phyloP scores from a whole-genome alignment of 371 early-diverging fungal species.

The Syncephalis fuscata region DNA sequence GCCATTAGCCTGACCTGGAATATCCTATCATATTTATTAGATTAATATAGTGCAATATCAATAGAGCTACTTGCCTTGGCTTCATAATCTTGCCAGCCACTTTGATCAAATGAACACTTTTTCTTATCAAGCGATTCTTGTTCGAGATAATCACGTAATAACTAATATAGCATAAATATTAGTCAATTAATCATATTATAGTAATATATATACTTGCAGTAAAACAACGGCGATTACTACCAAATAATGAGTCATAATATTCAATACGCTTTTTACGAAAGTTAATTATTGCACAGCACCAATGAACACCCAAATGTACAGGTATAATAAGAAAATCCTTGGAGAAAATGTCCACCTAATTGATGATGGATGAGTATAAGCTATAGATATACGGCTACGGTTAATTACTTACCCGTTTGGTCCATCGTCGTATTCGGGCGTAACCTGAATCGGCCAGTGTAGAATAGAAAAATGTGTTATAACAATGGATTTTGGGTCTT shows the following conservation, averaged over 20 bases:
- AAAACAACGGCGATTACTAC: conserved; percentile 30
- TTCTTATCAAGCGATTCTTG: conserved; percentile 60
- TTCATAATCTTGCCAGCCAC: conserved; percentile 43
- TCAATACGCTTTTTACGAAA: conserved; percentile 43
- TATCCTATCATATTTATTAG: conserved; percentile 17
- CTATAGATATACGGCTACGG: background rate
- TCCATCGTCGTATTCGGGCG: conserved; percentile 64
- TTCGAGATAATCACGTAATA: conserved; percentile 44
- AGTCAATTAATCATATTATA: background rate
- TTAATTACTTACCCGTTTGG: conserved; percentile 33
- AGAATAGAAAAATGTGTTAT: conserved; percentile 79
- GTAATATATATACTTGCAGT: conserved; percentile 10
- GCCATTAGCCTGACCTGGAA: conserved; percentile 77
- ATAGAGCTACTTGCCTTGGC: conserved; percentile 22
- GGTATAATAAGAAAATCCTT: conserved; percentile 73
- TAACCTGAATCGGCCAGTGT: conserved; percentile 54
- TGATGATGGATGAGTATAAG: background rate
- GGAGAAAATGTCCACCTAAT: conserved; percentile 54
- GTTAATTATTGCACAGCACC: conserved; percentile 72
- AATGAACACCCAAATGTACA: conserved; percentile 75
- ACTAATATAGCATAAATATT: conserved; percentile 7
- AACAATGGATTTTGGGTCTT: conserved; percentile 53
- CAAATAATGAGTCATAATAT: conserved; percentile 79
- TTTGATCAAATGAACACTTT: conserved; percentile 29
- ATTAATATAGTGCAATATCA: conserved; percentile 8